Evolutionary conservation across 2,329 filamentous ascomycete species (phyloP).

Genomic region (Colletotrichum musae): DNA sequence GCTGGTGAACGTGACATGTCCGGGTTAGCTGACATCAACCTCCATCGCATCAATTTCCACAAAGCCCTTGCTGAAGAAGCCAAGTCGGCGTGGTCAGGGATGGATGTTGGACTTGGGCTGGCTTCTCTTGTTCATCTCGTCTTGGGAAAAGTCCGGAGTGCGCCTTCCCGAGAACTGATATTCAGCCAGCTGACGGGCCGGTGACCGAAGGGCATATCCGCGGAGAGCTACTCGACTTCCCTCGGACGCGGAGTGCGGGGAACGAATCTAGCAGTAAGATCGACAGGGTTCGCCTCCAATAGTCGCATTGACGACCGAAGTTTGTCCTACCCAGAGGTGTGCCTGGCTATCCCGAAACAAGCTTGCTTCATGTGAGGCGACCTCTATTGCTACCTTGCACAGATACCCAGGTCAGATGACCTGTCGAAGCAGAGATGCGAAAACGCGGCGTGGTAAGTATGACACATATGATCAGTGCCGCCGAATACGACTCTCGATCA

Average conservation of each 20-base stretch:
- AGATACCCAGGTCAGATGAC: too few relatives aligned
- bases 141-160: conserved; percentile 7
- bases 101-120: not conserved
- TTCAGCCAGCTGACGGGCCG: conserved; percentile 1
- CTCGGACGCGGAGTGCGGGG: conserved; percentile 23
- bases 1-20: not conserved
- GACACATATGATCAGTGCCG: not conserved
- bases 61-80: not conserved
- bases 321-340: conserved; percentile 17
- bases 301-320: conserved; percentile 27
- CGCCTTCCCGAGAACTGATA: conserved; percentile 8
- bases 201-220: conserved; percentile 2
- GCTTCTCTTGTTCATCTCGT: conserved; percentile 31
- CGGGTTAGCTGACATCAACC: not conserved
- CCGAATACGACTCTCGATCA: too few relatives aligned
- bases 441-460: too few relatives aligned
- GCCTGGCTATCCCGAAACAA: conserved; percentile 20
- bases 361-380: conserved; percentile 9
- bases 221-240: not conserved
- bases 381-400: not conserved
- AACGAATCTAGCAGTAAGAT: conserved; percentile 26
- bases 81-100: conserved; percentile 5
- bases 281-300: conserved; percentile 30
- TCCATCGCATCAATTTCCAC: conserved; percentile 12
- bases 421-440: too few relatives aligned